Evolutionary conservation across 352 stramenopile genomes (phyloP).

Genomic region (Globisporangium nodosum): DNA sequence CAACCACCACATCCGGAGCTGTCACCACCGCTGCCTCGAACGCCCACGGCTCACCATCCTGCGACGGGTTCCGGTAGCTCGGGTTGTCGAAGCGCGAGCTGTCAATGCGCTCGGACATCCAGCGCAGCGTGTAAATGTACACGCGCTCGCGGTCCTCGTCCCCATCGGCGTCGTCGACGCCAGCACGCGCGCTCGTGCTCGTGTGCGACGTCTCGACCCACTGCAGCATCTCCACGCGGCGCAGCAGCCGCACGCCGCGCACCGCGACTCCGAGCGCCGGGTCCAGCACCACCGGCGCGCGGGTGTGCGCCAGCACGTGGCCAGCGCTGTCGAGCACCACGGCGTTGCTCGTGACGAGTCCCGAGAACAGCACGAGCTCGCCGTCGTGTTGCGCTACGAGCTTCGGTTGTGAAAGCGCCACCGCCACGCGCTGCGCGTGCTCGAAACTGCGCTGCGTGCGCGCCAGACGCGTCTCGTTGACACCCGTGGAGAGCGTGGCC

Average conservation of each 20-base stretch:
- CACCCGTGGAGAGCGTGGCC: constrained; percentile 39
- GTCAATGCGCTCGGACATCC: constrained; percentile 43
- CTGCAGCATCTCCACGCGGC: constrained; percentile 75
- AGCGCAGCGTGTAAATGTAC: constrained; percentile 68
- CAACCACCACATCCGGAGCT: constrained; percentile 37
- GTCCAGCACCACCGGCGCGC: constrained; percentile 51
- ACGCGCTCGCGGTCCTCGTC: constrained; percentile 58
- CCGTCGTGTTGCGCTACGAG: constrained; percentile 20
- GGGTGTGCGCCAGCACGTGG: constrained; percentile 20
- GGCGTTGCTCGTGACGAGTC: constrained; percentile 37
- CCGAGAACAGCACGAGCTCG: constrained; percentile 36
- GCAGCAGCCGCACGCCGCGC: constrained; percentile 58
- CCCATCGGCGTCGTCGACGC: constrained; percentile 32
- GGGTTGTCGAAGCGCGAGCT: constrained; percentile 54
- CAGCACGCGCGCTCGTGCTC: constrained; percentile 27
- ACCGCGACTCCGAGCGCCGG: constrained; percentile 49
- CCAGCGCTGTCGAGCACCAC: constrained; percentile 13
- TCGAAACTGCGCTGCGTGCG: constrained; percentile 43
- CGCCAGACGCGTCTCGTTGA: constrained; percentile 52
- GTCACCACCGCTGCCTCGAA: constrained; percentile 27
- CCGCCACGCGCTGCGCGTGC: constrained; percentile 28
- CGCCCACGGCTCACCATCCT: constrained; percentile 41
- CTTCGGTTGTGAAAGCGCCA: constrained; percentile 21
- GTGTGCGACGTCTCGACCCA: constrained; percentile 76
- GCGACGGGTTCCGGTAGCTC: constrained; percentile 55